These are phyloP conservation scores for Aquilaria malaccensis DNA, from an alignment of 345 rosid species.

Conservation along the genomic window DNA sequence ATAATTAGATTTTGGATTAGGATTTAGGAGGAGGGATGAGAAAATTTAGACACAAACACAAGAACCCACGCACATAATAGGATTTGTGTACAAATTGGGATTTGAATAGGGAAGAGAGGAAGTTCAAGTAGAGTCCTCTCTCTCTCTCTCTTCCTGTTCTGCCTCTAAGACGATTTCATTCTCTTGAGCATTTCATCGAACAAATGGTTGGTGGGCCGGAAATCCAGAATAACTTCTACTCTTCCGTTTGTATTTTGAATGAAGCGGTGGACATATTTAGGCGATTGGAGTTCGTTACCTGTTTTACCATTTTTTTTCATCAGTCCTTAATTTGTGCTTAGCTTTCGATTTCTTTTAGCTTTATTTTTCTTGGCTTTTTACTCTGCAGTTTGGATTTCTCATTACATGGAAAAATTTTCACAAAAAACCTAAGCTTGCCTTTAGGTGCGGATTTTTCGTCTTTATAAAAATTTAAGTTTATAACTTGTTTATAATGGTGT, in stretches of 20 bases:
- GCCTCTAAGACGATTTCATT: neutral
- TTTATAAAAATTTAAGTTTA: too few relatives aligned
- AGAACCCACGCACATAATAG: neutral
- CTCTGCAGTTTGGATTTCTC: too few relatives aligned
- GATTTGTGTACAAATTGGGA: constrained; percentile 9
- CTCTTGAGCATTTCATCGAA: constrained; percentile 15
- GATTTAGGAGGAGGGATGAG: neutral
- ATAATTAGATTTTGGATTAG: neutral
- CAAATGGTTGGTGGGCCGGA: constrained; percentile 26
- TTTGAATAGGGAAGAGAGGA: neutral
- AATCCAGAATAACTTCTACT: constrained; percentile 11
- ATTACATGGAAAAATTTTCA: too few relatives aligned
- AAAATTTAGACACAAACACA: constrained; percentile 13
- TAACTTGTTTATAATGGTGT: too few relatives aligned
- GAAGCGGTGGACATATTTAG: too few relatives aligned
- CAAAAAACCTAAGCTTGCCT: too few relatives aligned
- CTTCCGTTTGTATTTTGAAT: too few relatives aligned
- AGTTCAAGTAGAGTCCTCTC: neutral
- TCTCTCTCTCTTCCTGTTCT: neutral
- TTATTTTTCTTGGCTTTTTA: too few relatives aligned
- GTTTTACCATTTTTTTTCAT: neutral
- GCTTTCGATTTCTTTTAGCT: too few relatives aligned
- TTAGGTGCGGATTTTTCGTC: too few relatives aligned
- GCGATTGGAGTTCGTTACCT: neutral
- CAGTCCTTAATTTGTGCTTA: too few relatives aligned